Evolutionary conservation across 257 asterid genomes (phyloP).

Genomic region (Solanum commersonii): DNA sequence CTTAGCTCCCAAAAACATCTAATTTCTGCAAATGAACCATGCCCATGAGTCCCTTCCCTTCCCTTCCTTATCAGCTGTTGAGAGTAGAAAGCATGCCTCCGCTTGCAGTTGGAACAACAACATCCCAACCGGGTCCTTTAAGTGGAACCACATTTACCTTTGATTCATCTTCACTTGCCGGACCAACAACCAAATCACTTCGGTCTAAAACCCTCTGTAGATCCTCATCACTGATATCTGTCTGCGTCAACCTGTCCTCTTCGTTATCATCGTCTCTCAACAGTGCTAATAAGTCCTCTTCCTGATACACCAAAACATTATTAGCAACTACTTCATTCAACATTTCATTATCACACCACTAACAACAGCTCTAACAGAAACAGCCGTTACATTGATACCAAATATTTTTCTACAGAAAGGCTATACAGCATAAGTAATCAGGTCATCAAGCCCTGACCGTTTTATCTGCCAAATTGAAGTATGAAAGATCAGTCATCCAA

Average conservation of each 20-base stretch:
- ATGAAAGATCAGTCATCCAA: background rate
- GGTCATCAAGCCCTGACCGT: background rate
- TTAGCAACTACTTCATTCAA: background rate
- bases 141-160: conserved; percentile 30
- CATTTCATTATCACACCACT: background rate
- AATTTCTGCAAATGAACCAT: background rate
- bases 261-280: conserved; percentile 60
- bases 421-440: background rate
- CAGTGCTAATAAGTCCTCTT: conserved; percentile 76
- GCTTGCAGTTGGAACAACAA: conserved; percentile 57
- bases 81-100: conserved; percentile 88
- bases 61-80: conserved; percentile 28
- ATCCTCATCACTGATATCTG: conserved; percentile 73
- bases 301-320: conserved; percentile 27
- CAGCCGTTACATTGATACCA: background rate
- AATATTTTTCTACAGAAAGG: background rate
- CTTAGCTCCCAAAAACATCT: background rate
- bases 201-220: conserved; percentile 74
- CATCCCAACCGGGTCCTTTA: conserved; percentile 99
- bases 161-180: conserved; percentile 6
- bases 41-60: background rate
- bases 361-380: background rate
- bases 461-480: background rate
- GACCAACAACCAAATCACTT: conserved; percentile 44
- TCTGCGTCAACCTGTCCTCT: conserved; percentile 72